Evolutionary conservation across 2,329 filamentous ascomycete species (phyloP).

Genomic region (Fusarium proliferatum): DNA sequence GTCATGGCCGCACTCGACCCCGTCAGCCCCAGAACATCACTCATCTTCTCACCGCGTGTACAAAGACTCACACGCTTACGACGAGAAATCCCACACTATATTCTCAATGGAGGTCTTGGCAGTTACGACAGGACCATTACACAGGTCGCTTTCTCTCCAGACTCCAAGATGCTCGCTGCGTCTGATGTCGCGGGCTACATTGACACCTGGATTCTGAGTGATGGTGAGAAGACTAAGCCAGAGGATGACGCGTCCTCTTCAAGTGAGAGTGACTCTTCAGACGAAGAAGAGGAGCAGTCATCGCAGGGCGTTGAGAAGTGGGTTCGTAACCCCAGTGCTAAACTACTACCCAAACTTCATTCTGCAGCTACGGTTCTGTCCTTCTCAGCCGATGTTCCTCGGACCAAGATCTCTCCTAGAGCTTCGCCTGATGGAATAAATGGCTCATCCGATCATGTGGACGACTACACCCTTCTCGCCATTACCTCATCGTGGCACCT

Average conservation of each 20-base stretch:
- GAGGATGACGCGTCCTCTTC: constrained; percentile 50
- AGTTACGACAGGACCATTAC: constrained; percentile 81
- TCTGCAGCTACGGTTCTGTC: constrained; percentile 74
- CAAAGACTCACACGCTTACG: constrained; percentile 64
- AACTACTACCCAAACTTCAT: constrained; percentile 75
- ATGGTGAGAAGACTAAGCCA: constrained; percentile 48
- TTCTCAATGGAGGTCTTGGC: constrained; percentile 74
- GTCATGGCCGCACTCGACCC: constrained; percentile 54
- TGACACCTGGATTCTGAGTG: constrained; percentile 82
- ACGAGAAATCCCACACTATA: constrained; percentile 65
- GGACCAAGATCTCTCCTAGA: constrained; percentile 41
- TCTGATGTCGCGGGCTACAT: constrained; percentile 87
- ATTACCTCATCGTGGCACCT: constrained; percentile 71
- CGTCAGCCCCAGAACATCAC: constrained; percentile 24
- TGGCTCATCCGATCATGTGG: constrained; percentile 44
- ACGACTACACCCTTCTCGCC: constrained; percentile 64
- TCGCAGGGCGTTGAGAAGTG: constrained; percentile 66
- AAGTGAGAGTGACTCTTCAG: constrained; percentile 55
- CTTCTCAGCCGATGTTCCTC: constrained; percentile 67
- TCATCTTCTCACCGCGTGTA: constrained; percentile 49
- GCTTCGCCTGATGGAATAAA: constrained; percentile 37
- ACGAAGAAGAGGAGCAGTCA: constrained; percentile 59
- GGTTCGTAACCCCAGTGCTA: constrained; percentile 77
- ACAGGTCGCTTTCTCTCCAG: constrained; percentile 80
- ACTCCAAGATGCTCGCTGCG: constrained; percentile 81